Conservation (phyloP, 1,284 basidiomycete genomes). For the Cutaneotrichosporon curvatum region DNA sequence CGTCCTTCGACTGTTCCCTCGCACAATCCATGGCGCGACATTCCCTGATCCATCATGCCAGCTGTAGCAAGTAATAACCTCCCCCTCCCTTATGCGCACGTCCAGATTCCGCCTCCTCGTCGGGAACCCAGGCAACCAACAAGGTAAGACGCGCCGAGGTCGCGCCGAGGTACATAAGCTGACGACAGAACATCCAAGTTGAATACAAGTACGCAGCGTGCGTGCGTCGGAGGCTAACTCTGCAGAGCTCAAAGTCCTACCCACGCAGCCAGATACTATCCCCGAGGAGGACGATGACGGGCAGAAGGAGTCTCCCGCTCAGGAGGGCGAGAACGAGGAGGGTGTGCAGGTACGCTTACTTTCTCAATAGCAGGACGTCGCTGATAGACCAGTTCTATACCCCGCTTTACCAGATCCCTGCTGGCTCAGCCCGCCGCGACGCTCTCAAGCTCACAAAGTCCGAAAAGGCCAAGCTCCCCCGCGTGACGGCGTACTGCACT, state of each 20-base stretch:
- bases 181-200: slow-evolving; percentile 60
- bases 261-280: slow-evolving; percentile 69
- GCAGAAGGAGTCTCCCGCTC: slow-evolving; percentile 21
- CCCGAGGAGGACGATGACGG: slow-evolving; percentile 56
- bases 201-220: slow-evolving; percentile 45
- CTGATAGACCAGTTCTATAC: slow-evolving; percentile 67
- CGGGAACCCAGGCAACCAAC: slow-evolving; percentile 43
- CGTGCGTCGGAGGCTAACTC: slow-evolving; percentile 15
- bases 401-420: slow-evolving; percentile 84
- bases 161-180: slow-evolving; percentile 3
- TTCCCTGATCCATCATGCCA: slow-evolving; percentile 14
- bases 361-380: background rate
- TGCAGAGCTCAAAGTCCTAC: slow-evolving; percentile 86
- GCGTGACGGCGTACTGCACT: slow-evolving; percentile 92
- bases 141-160: slow-evolving; percentile 34
- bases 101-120: slow-evolving; percentile 18
- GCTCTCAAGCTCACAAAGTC: slow-evolving; percentile 83
- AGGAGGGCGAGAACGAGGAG: slow-evolving; percentile 46
- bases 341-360: slow-evolving; percentile 57
- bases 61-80: slow-evolving; percentile 22
- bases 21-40: slow-evolving; percentile 3
- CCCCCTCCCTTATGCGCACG: slow-evolving; percentile 43
- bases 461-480: slow-evolving; percentile 85
- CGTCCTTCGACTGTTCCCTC: background rate
- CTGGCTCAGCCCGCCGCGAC: slow-evolving; percentile 85